A percentile compares a stretch with the other conserved stretches of the same genome.
Conservation (phyloP, 371 early-diverging fungal species). For the Mortierella sp. region DNA sequence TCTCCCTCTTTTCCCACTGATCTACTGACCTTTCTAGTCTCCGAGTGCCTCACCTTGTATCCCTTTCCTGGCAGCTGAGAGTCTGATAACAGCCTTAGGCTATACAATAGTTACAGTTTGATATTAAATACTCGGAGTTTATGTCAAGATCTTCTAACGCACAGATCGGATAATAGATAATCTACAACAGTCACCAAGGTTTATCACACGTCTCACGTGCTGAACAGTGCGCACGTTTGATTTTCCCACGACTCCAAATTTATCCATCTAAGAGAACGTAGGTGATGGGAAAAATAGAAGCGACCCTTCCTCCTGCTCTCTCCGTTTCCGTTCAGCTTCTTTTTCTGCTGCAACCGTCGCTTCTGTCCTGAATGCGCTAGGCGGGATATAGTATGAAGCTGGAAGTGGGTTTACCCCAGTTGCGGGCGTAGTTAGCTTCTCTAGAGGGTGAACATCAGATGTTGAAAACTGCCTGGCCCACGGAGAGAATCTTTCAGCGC, state of each 20-base stretch:
- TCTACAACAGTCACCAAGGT: constrained; percentile 15
- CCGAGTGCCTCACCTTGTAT: background rate
- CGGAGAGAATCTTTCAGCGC: background rate
- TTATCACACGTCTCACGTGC: background rate
- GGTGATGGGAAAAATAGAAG: constrained; percentile 43
- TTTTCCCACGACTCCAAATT: constrained; percentile 29
- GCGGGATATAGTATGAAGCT: constrained; percentile 44
- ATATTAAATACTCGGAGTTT: constrained; percentile 8
- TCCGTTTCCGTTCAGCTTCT: constrained; percentile 30
- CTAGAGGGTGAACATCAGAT: constrained; percentile 16
- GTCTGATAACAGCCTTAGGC: background rate
- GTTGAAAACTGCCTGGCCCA: background rate
- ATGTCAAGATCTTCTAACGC: constrained; percentile 4
- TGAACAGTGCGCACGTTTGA: constrained; percentile 10
- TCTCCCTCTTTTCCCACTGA: background rate
- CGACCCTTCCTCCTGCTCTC: constrained; percentile 31
- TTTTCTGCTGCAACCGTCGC: constrained; percentile 37
- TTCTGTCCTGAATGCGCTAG: constrained; percentile 47
- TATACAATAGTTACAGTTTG: too few species aligned
- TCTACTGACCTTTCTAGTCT: background rate
- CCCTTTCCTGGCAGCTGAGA: background rate
- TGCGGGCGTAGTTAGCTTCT: constrained; percentile 7
- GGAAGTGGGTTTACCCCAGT: constrained; percentile 22
- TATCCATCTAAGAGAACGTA: constrained; percentile 7
- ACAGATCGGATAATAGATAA: constrained; percentile 35